These are phyloP conservation scores for Ogataea zsoltii DNA, from an alignment of 805 yeast species.

Conservation along the genomic window DNA sequence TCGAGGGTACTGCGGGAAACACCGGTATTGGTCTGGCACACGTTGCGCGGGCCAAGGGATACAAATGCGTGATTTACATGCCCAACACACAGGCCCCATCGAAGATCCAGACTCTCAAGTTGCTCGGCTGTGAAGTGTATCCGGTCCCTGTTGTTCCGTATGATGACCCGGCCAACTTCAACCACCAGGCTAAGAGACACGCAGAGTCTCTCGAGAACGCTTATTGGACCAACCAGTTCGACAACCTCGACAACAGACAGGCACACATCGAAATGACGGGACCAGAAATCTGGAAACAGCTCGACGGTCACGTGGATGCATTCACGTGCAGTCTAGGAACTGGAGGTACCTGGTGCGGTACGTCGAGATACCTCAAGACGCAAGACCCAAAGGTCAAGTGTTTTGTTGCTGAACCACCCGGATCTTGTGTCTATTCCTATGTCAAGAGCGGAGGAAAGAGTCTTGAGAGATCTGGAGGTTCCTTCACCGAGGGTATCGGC, in stretches of 20 bases:
- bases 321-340: conserved; percentile 93
- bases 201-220: conserved; percentile 78
- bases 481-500: conserved; percentile 95
- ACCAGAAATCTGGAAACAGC: conserved; percentile 88
- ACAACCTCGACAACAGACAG: conserved; percentile 82
- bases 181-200: conserved; percentile 83
- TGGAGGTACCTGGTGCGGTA: conserved; percentile 91
- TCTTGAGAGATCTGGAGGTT: conserved; percentile 72
- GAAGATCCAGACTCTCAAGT: conserved; percentile 70
- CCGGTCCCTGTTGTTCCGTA: conserved; percentile 89
- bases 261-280: conserved; percentile 91
- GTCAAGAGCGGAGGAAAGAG: conserved; percentile 69
- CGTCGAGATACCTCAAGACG: conserved; percentile 73
- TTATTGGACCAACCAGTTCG: conserved; percentile 93
- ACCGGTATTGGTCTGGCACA: conserved; percentile 92
- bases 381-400: conserved; percentile 62
- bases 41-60: conserved; percentile 78
- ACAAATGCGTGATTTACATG: conserved; percentile 84
- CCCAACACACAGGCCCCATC: conserved; percentile 86
- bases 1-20: conserved; percentile 94
- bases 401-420: conserved; percentile 91
- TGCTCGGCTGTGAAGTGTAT: conserved; percentile 81
- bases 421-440: conserved; percentile 79
- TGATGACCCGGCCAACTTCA: conserved; percentile 80
- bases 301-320: conserved; percentile 75